These are phyloP conservation scores for Phytophthora megakarya DNA, from an alignment of 352 stramenopile species.

Conservation along the genomic window DNA sequence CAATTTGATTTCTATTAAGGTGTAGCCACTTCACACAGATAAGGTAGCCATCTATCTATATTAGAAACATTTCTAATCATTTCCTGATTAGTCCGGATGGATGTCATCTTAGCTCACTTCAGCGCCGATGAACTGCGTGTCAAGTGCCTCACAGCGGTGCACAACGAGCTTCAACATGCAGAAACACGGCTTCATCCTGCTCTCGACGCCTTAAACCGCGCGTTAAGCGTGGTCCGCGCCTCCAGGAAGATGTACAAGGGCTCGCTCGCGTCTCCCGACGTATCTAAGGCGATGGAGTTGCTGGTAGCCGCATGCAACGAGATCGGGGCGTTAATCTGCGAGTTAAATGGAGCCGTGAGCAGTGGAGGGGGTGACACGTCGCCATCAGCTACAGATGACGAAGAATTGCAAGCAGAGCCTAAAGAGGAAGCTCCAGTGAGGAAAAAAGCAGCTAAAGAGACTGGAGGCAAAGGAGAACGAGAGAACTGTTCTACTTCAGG, in stretches of 20 bases:
- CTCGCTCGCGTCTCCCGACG: neutral
- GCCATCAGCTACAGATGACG: slow-evolving; percentile 12
- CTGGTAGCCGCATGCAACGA: slow-evolving; percentile 17
- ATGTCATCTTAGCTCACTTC: slow-evolving; percentile 20
- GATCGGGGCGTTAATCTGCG: slow-evolving; percentile 13
- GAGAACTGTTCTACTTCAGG: neutral
- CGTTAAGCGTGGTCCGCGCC: slow-evolving; percentile 13
- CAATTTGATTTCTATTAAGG: no score
- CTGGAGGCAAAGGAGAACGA: neutral
- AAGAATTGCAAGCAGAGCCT: neutral
- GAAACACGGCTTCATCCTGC: slow-evolving; percentile 5
- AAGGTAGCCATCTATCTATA: slow-evolving; percentile 3
- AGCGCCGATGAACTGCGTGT: slow-evolving; percentile 16
- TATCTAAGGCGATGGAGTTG: slow-evolving; percentile 8
- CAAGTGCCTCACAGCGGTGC: slow-evolving; percentile 20
- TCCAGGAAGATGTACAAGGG: slow-evolving; percentile 15
- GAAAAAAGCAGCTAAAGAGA: slow-evolving; percentile 21
- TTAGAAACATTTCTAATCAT: neutral
- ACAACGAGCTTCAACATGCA: slow-evolving; percentile 12
- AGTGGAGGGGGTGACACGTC: neutral
- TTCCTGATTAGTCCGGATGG: slow-evolving; percentile 4
- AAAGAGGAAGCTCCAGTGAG: neutral
- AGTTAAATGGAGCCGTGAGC: slow-evolving; percentile 14
- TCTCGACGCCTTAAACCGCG: slow-evolving; percentile 10
- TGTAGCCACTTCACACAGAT: no score